Percentiles rank a stretch among this genome's conserved stretches.
Conservation (phyloP, 2,329 filamentous ascomycete genomes). For the Neoarthrinium moseri region DNA sequence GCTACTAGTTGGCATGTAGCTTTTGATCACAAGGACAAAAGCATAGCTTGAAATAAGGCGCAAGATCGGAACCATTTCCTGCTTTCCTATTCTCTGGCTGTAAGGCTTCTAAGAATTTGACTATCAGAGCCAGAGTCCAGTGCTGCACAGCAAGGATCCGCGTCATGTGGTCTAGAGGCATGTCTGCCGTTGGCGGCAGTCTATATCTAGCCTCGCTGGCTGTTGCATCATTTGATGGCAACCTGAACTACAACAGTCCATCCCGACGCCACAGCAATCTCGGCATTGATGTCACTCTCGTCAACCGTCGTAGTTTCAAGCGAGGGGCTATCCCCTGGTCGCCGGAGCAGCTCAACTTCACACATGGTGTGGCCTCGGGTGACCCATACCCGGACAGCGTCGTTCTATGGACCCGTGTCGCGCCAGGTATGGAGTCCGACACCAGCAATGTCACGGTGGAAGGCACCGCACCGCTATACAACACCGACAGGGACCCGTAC, state of each 20-base stretch:
- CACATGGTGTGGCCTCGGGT: slow-evolving; percentile 56
- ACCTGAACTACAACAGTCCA: slow-evolving; percentile 67
- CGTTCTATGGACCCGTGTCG: slow-evolving; percentile 49
- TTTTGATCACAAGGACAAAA: too few species aligned
- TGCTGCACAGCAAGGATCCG: too few species aligned
- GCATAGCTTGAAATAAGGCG: too few species aligned
- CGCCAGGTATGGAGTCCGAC: slow-evolving; percentile 43
- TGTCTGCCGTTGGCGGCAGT: too few species aligned
- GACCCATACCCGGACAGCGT: slow-evolving; percentile 56
- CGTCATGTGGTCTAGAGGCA: too few species aligned
- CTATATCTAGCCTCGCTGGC: slow-evolving; percentile 6
- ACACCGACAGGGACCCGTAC: slow-evolving; percentile 46
- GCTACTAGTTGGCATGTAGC: too few species aligned
- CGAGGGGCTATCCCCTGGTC: slow-evolving; percentile 39
- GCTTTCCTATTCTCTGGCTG: too few species aligned
- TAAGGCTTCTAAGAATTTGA: too few species aligned
- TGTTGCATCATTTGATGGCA: slow-evolving; percentile 32
- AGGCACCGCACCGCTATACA: slow-evolving; percentile 42
- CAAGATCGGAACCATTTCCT: too few species aligned
- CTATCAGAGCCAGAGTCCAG: too few species aligned
- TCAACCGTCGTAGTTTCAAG: slow-evolving; percentile 52
- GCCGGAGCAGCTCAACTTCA: slow-evolving; percentile 56
- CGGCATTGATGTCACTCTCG: slow-evolving; percentile 62
- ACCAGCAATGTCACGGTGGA: slow-evolving; percentile 41
- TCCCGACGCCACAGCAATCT: slow-evolving; percentile 62